Evolutionary conservation across 1,284 basidiomycete species (phyloP).

Genomic region (Quambalaria eucalypti): DNA sequence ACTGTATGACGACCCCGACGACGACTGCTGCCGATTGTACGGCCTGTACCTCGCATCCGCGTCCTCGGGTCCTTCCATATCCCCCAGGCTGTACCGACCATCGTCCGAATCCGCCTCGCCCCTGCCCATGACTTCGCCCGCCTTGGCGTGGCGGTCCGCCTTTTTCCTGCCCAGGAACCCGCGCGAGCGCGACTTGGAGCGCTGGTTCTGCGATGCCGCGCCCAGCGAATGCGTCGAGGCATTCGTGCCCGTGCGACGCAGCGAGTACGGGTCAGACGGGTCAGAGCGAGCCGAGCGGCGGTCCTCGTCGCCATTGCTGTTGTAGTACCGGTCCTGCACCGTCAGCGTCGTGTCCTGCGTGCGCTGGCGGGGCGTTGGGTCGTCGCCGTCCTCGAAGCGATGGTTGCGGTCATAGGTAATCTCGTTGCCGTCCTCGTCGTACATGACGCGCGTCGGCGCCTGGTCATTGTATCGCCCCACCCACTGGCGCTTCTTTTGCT

Average conservation of each 20-base stretch:
- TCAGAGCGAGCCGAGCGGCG: neutral
- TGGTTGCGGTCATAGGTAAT: conserved; percentile 8
- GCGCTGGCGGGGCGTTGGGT: neutral
- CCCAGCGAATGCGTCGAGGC: neutral
- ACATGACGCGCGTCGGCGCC: conserved; percentile 13
- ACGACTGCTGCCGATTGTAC: neutral
- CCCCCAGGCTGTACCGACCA: neutral
- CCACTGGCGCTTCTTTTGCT: conserved; percentile 23
- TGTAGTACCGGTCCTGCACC: conserved; percentile 4
- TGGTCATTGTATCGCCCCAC: conserved; percentile 21
- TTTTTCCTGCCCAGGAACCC: conserved; percentile 8
- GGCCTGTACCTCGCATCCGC: conserved; percentile 5
- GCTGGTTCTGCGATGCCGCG: neutral
- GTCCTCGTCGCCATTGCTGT: neutral
- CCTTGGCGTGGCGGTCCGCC: conserved; percentile 7
- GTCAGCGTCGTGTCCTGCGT: neutral
- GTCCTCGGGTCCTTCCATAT: conserved; percentile 12
- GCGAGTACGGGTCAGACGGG: conserved; percentile 1
- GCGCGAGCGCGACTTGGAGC: conserved; percentile 4
- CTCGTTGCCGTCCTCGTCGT: conserved; percentile 27
- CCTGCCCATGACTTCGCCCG: conserved; percentile 7
- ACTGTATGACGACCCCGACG: neutral
- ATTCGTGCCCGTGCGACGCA: neutral
- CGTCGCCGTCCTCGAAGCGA: conserved; percentile 10
- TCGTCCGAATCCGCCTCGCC: neutral